Base-by-base conservation (phyloP, 192 early-diverging fungal species). In the Umbelopsis ramanniana region DNA sequence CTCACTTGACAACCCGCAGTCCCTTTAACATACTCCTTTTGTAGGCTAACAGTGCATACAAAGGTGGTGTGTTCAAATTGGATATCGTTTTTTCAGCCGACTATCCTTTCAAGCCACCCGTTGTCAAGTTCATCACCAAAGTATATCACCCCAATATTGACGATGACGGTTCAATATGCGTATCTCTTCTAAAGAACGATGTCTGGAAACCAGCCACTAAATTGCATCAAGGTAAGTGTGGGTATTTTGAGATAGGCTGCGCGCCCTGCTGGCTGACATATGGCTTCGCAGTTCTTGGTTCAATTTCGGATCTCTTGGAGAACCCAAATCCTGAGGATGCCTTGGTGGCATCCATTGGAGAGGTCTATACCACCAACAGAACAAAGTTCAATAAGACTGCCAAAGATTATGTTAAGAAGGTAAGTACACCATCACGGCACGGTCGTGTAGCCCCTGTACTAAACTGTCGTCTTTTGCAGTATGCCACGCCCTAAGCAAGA, bases 131-230 rank as follows among this genome's bases (percentile, higher is more conserved):
- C 74, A 57, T 71, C 23, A 94, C 92, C 55, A 92, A 90, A 73
- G 89, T 94, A 53, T 95, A 94, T 81, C 93, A 95, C 75, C 81
- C 81, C n/a, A 79, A 79, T 54, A 82, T 82, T 17, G 94, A 94
- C 70, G 91, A 94, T 66, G 90, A 93, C 57, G 93, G 93, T 2
- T 85, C 89, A 6, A 89, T 95, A 68, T 95, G 93, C 73, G 82
- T 95, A 46, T 84, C 85, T 12, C 63, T 93, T 43, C 74, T 95
- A 35, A 95, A 95, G 75, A 81, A 84, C 5, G 94, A 95, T 68
- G 90, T 89, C 12, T 95, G 94, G 94, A 95, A 95, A 71, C 94
- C 94, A 46, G 85, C 92, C 26, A 93, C 92, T 26, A 89, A 89
- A 60, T 72, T 94, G 12, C 68, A 67, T 26, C 88, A 92, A 76